These are phyloP conservation scores for Inosperma sp. DNA, from an alignment of 768 basidiomycete species.

Conservation along the genomic window DNA sequence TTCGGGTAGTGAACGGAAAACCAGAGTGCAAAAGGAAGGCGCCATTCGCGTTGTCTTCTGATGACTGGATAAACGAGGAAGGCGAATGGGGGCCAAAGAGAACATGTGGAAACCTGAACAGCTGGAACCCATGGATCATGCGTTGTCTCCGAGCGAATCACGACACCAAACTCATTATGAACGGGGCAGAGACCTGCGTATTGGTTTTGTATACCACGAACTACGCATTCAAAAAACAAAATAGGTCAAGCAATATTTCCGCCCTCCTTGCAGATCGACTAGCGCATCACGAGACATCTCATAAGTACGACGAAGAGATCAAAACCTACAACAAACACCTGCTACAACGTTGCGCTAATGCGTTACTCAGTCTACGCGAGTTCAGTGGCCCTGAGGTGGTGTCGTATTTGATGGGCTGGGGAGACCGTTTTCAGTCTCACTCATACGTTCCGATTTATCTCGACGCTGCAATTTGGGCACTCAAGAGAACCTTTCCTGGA, in stretches of 20 bases:
- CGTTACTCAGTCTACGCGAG: conserved; percentile 32
- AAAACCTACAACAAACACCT: not conserved
- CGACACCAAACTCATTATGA: conserved; percentile 36
- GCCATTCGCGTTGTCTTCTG: conserved; percentile 21
- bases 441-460: conserved; percentile 32
- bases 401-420: conserved; percentile 41
- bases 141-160: conserved; percentile 30
- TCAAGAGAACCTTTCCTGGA: conserved; percentile 14
- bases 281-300: conserved; percentile 13
- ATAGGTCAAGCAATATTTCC: conserved; percentile 29
- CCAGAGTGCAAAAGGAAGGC: conserved; percentile 33
- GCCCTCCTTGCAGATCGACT: conserved; percentile 33
- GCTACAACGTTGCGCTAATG: conserved; percentile 14
- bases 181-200: conserved; percentile 29
- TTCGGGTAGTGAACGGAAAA: conserved; percentile 7
- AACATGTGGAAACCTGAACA: conserved; percentile 23
- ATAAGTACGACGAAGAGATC: not conserved
- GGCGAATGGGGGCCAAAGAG: conserved; percentile 30
- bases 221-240: conserved; percentile 41
- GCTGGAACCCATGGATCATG: conserved; percentile 25
- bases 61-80: conserved; percentile 22
- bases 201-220: conserved; percentile 35
- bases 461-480: conserved; percentile 15
- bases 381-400: conserved; percentile 36
- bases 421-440: conserved; percentile 35